Evolutionary conservation across 495 filamentous ascomycete species (phyloP).

Genomic region (Penicillium turbatum): DNA sequence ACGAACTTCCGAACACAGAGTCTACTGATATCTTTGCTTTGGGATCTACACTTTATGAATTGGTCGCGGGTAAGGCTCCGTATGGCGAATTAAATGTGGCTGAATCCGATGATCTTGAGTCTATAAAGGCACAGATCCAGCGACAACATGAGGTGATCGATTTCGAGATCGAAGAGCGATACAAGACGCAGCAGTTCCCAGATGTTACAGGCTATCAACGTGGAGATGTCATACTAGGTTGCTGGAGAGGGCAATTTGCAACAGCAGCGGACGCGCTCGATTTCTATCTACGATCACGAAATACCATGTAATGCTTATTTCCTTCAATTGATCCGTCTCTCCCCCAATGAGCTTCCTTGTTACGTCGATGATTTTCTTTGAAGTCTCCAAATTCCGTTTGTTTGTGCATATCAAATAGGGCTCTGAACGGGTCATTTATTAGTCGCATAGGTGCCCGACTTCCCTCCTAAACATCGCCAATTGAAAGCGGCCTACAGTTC

Average conservation of each 20-base stretch:
- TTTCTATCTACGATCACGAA: too few species aligned
- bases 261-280: too few species aligned
- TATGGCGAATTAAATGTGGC: background rate
- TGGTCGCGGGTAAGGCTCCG: background rate
- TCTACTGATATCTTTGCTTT: conserved; percentile 6
- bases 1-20: conserved; percentile 5
- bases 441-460: too few species aligned
- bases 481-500: too few species aligned
- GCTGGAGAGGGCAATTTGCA: conserved; percentile 5
- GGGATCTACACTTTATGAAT: conserved; percentile 9
- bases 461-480: too few species aligned
- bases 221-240: conserved; percentile 5
- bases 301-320: too few species aligned
- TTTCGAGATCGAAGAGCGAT: conserved; percentile 4
- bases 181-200: conserved; percentile 1
- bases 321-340: too few species aligned
- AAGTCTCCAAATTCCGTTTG: too few species aligned
- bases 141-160: conserved; percentile 2
- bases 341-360: too few species aligned
- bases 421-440: too few species aligned
- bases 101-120: background rate
- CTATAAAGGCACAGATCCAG: background rate
- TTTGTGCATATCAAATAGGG: too few species aligned
- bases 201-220: background rate
- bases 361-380: too few species aligned